These are phyloP conservation scores for Vigna nakashimae DNA, from an alignment of 306 rosid species.

Conservation along the genomic window DNA sequence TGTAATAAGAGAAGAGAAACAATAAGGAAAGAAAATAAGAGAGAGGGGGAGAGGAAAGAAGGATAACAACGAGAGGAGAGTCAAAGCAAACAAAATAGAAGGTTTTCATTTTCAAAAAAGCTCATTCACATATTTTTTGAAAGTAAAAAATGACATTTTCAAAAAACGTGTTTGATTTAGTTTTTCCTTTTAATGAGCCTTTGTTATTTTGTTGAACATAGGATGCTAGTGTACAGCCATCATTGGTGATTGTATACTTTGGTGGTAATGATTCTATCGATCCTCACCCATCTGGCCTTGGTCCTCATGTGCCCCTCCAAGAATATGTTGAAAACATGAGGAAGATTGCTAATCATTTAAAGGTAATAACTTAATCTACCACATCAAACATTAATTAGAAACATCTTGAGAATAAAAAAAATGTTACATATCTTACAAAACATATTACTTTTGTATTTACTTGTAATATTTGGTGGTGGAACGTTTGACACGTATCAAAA, in stretches of 20 bases:
- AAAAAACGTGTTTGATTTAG: no score
- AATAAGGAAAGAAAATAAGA: no score
- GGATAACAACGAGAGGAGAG: no score
- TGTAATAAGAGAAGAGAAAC: neutral
- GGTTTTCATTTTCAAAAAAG: no score
- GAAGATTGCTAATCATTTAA: constrained; percentile 66
- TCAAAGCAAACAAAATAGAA: no score
- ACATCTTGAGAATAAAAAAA: no score
- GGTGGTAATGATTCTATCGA: constrained; percentile 81
- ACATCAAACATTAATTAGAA: neutral
- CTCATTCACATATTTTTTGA: no score
- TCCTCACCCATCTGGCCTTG: constrained; percentile 67
- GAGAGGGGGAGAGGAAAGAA: no score
- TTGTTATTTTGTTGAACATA: constrained; percentile 18
- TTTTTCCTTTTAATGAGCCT: neutral
- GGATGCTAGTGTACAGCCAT: constrained; percentile 74
- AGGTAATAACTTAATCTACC: constrained; percentile 48
- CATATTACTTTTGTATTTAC: neutral
- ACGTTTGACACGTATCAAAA: constrained; percentile 30
- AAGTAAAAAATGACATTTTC: no score
- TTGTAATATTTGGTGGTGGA: neutral
- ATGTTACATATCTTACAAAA: no score
- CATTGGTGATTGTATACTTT: constrained; percentile 81
- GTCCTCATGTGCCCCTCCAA: constrained; percentile 72
- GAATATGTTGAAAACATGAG: constrained; percentile 81